Conservation (phyloP, 1,284 basidiomycete species). For the Heterobasidion irregulare region DNA sequence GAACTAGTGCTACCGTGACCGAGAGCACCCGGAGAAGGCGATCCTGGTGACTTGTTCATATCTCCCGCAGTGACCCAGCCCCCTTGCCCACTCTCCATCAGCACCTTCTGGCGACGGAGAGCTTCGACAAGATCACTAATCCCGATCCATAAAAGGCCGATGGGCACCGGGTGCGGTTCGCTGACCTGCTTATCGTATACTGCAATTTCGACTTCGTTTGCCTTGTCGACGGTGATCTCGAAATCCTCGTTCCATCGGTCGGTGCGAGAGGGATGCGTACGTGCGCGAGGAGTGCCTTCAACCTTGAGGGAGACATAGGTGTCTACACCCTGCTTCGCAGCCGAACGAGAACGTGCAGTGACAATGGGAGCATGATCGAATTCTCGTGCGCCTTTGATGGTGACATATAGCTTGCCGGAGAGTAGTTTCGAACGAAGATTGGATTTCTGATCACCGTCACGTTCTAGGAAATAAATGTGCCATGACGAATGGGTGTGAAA, state of each 20-base stretch:
- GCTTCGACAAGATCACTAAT: slow-evolving; percentile 96
- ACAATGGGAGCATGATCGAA: slow-evolving; percentile 84
- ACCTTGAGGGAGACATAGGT: slow-evolving; percentile 94
- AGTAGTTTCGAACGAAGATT: slow-evolving; percentile 87
- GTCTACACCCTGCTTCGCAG: slow-evolving; percentile 75
- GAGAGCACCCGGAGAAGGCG: slow-evolving; percentile 4
- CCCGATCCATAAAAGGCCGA: slow-evolving; percentile 94
- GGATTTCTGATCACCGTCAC: slow-evolving; percentile 85
- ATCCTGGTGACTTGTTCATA: slow-evolving; percentile 33
- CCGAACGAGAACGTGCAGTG: slow-evolving; percentile 55
- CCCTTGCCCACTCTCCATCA: slow-evolving; percentile 75
- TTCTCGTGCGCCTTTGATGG: slow-evolving; percentile 85
- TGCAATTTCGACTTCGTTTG: slow-evolving; percentile 96
- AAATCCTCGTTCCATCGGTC: slow-evolving; percentile 99
- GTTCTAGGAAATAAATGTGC: slow-evolving; percentile 25
- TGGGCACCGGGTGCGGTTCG: slow-evolving; percentile 77
- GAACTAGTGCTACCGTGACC: slow-evolving; percentile 12
- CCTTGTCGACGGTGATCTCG: slow-evolving; percentile 94
- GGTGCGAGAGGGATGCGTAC: slow-evolving; percentile 87
- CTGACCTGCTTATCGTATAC: slow-evolving; percentile 89
- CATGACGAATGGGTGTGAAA: neutral
- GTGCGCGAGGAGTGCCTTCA: slow-evolving; percentile 89
- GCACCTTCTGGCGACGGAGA: slow-evolving; percentile 86
- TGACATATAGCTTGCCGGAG: slow-evolving; percentile 89
- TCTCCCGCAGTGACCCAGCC: slow-evolving; percentile 92